Percentiles rank a stretch among this genome's conserved stretches.
phyloP scores from a whole-genome alignment of 352 stramenopile species.

The Phytopythium helicoides region DNA sequence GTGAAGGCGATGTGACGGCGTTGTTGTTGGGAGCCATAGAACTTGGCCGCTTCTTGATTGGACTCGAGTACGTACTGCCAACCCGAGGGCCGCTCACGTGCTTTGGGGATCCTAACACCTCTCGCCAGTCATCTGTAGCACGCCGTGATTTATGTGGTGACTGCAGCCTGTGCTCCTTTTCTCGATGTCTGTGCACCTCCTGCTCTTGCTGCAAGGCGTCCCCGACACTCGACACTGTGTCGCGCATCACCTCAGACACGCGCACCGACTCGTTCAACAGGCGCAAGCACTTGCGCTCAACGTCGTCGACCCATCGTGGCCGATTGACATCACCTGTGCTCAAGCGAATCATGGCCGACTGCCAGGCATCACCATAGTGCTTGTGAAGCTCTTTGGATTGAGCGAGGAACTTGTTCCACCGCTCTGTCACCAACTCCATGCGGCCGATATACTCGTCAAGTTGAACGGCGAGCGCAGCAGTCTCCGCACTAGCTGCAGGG shows the following conservation, averaged over 20 bases:
- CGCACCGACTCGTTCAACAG: slow-evolving; percentile 52
- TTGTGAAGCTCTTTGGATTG: slow-evolving; percentile 54
- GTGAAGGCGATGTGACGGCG: slow-evolving; percentile 11
- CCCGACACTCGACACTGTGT: slow-evolving; percentile 49
- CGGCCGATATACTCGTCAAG: slow-evolving; percentile 57
- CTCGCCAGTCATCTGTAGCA: background rate
- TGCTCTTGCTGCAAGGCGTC: slow-evolving; percentile 40
- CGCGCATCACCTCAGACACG: slow-evolving; percentile 51
- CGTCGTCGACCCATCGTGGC: slow-evolving; percentile 49
- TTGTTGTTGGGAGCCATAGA: slow-evolving; percentile 1
- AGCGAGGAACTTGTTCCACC: slow-evolving; percentile 51
- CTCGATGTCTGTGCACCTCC: slow-evolving; percentile 31
- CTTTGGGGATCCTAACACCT: background rate
- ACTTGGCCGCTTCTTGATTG: slow-evolving; percentile 24
- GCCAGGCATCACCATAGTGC: slow-evolving; percentile 47
- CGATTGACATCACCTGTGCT: slow-evolving; percentile 17
- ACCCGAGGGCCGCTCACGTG: slow-evolving; percentile 15
- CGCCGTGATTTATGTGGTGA: slow-evolving; percentile 15
- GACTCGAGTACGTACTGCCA: slow-evolving; percentile 23
- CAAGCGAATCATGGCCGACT: slow-evolving; percentile 16
- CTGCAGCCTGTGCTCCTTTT: slow-evolving; percentile 24
- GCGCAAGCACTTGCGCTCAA: slow-evolving; percentile 52
- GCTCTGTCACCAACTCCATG: slow-evolving; percentile 52
- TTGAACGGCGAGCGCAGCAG: slow-evolving; percentile 29
- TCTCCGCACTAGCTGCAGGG: slow-evolving; percentile 9